Conservation (phyloP, 441 rosid genomes). For the Corymbia calophylla region DNA sequence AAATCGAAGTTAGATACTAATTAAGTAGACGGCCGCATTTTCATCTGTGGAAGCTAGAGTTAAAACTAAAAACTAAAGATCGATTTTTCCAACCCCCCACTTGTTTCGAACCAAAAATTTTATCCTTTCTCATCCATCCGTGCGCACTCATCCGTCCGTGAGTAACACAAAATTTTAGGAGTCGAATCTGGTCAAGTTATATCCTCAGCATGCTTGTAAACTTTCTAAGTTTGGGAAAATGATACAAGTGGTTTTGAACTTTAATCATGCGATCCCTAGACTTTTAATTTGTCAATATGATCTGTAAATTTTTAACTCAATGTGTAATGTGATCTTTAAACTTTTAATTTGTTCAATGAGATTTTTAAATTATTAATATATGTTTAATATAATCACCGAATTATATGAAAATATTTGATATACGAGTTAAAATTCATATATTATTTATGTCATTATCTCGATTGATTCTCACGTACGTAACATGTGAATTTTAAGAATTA, state of each 20-base stretch:
- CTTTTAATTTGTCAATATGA: accelerated
- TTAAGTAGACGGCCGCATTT: not conserved
- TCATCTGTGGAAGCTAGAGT: not conserved
- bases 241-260: no score
- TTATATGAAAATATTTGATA: no score
- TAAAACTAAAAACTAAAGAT: not conserved
- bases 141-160: not conserved
- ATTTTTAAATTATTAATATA: accelerated
- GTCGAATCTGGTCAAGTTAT: not conserved
- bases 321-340: accelerated
- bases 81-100: not conserved
- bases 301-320: accelerated
- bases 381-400: no score
- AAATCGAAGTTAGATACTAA: not conserved
- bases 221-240: not conserved
- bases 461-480: not conserved
- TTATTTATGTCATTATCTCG: not conserved
- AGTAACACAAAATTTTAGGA: not conserved
- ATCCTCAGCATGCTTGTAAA: not conserved
- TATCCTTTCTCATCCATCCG: not conserved
- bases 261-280: no score
- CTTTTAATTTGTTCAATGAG: accelerated
- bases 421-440: no score
- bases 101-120: not conserved
- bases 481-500: not conserved